These are phyloP conservation scores for Rhodotorula paludigena DNA, from an alignment of 768 basidiomycete species.

Conservation along the genomic window DNA sequence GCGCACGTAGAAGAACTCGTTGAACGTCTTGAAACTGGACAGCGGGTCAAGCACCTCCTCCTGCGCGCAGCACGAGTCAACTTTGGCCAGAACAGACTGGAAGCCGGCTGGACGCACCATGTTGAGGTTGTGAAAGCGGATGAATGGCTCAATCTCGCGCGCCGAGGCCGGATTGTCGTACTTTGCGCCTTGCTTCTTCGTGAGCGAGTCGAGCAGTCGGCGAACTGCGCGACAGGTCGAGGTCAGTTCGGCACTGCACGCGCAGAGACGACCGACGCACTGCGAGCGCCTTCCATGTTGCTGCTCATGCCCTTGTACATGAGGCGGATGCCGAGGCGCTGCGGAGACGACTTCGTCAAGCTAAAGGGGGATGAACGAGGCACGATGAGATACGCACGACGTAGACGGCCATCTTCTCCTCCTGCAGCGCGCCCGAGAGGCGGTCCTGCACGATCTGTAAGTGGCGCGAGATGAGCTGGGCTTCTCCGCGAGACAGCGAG, in stretches of 20 bases:
- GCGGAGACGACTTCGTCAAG: background rate
- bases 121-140: slow-evolving; percentile 81
- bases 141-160: slow-evolving; percentile 76
- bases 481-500: no score
- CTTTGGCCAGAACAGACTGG: no score
- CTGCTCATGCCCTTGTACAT: slow-evolving; percentile 69
- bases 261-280: background rate
- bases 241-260: slow-evolving; percentile 41
- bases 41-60: slow-evolving; percentile 79
- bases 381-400: slow-evolving; percentile 49
- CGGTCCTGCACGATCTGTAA: slow-evolving; percentile 79
- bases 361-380: no score
- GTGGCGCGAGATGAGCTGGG: no score
- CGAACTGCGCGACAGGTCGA: slow-evolving; percentile 51
- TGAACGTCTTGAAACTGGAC: slow-evolving; percentile 84
- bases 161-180: slow-evolving; percentile 82
- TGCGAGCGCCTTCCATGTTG: slow-evolving; percentile 6
- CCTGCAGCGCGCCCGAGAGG: slow-evolving; percentile 80
- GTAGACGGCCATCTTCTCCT: slow-evolving; percentile 97
- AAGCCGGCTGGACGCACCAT: slow-evolving; percentile 43
- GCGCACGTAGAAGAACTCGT: slow-evolving; percentile 51
- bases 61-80: background rate
- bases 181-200: slow-evolving; percentile 89
- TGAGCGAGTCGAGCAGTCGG: slow-evolving; percentile 77
- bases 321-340: slow-evolving; percentile 77